Base-by-base conservation (phyloP, 2,329 filamentous ascomycete species). In the Aspergillus sp. region DNA sequence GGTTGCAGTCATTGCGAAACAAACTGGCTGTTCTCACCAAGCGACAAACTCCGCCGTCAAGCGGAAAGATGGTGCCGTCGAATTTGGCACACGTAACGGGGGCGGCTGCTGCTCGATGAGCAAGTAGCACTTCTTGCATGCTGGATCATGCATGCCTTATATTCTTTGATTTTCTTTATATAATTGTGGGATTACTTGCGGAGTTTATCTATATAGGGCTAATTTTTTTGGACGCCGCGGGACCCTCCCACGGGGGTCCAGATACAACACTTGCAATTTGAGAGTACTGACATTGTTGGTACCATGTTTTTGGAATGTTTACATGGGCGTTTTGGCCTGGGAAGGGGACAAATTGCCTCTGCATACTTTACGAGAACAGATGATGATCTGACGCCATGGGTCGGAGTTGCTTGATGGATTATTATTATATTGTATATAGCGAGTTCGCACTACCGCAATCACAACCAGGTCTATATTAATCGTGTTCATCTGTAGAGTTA, bases 1-100 rank as follows among this genome's bases (percentile, higher is more conserved):
- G 81, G 40, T 71, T 82, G 37, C 64, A 73, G 14, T 73, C 77
- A 57, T 70, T 82, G 39, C 75, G 76, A 52, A 81, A 79, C 70
- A 83, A 82, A 64, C 75, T 81, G 52, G 71, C 76, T 17, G 61
- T 79, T n/a, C 71, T 82, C 47, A 71, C 77, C 11, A 80, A 80
- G 60, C 76, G 79, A 60, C 76, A 78, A n/a, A 75, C 74, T 25
- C 72, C 76, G 17, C 61, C 71, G 4, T 68, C 68, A 44, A 66
- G 66, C 33, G 65, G 68, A 45, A 71, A 72, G 57, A 61, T 64
- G 45, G 61, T 70, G 7, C 56, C 70, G 12, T 70, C 71, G 15
- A 73, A 68, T 43, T 47, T 70, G 46, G 71, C 66, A 39, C 70
- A 70, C 53, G 65, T 67, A 8, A 68, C 73, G 12, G 69, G 68